Evolutionary conservation across 805 yeast genomes (phyloP), one percentile per base, ranked within the genome.

Genomic region (Ogataea saltuana): DNA sequence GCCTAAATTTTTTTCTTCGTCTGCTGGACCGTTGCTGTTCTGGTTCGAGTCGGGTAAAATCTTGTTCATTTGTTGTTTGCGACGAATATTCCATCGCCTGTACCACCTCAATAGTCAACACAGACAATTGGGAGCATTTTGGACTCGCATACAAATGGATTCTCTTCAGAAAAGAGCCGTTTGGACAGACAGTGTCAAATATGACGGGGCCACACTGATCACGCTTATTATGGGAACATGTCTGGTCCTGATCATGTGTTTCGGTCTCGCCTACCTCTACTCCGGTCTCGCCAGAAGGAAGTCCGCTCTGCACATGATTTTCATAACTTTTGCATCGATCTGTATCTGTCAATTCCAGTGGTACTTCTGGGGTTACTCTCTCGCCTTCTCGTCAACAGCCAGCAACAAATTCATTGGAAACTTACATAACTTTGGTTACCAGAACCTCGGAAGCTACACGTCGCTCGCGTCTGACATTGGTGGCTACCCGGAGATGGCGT

Each of bases 361-460:
- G 98, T 91, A 89, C 65, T 88, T 91, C 61, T 93, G 98, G 97
- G 97, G 97, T n/a, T 90, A 88, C 62, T 88, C 97, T 0, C 67
- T 91, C 32, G 95, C 98, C 4, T 89, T 93, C 58, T 80, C 91
- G 0, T 56, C 74, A n/a, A 76, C 85, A 0, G 88, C 96, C 2
- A 70, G 83, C 25, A 89, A 90, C 64, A 80, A 83, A 33, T 93
- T 83, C 63, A 91, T 91, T 54, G 99, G 99, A 5, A 83, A 91
- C 63, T 66, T 91, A 54, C 82, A 81, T 54, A 75, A 81, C 34
- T 87, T 90, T 65, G 98, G 96, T 4, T 80, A 88, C 59, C 76
- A 85, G 59, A 75, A 85, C 60, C 79, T 88, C 10, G 70, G 81
- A 58, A 74, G 82, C 49, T 30, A 55, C 12, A 39, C 51, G 12